phyloP scores from a whole-genome alignment of 768 basidiomycete genomes.

The Pholiota molesta region DNA sequence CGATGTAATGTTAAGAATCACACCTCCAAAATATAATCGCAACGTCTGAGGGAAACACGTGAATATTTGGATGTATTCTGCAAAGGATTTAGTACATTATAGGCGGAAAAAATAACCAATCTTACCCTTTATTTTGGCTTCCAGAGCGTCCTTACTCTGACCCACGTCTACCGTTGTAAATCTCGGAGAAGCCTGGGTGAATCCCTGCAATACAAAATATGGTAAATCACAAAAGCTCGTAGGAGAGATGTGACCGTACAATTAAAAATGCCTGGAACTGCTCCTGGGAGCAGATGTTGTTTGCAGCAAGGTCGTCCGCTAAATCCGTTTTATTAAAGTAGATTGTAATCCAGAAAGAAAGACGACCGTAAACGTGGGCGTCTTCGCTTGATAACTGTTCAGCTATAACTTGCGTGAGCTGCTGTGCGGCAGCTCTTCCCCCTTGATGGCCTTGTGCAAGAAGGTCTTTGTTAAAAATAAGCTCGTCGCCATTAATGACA shows the following conservation, averaged over 20 bases:
- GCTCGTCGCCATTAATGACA: conserved; percentile 73
- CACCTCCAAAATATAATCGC: conserved; percentile 74
- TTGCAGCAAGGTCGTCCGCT: conserved; percentile 49
- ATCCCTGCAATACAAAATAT: conserved; percentile 47
- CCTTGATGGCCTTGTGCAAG: conserved; percentile 67
- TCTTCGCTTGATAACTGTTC: conserved; percentile 67
- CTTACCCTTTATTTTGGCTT: conserved; percentile 73
- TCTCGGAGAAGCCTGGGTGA: conserved; percentile 73
- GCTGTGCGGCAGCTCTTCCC: conserved; percentile 64
- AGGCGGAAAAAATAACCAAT: neutral
- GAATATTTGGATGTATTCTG: conserved; percentile 71
- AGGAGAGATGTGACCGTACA: conserved; percentile 30
- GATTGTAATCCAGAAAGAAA: conserved; percentile 77
- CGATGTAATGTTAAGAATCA: neutral
- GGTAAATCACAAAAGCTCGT: neutral
- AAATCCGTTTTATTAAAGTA: conserved; percentile 69
- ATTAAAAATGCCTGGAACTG: conserved; percentile 72
- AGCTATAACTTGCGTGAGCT: conserved; percentile 69
- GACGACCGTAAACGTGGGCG: conserved; percentile 59
- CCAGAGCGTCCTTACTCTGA: conserved; percentile 58
- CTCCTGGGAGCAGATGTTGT: conserved; percentile 60
- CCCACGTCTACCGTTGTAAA: conserved; percentile 75
- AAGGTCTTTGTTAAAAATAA: conserved; percentile 63
- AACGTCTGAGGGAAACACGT: conserved; percentile 74
- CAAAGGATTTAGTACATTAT: neutral